phyloP scores from a whole-genome alignment of 805 yeast species.

The Saccharomycopsis sp. region DNA sequence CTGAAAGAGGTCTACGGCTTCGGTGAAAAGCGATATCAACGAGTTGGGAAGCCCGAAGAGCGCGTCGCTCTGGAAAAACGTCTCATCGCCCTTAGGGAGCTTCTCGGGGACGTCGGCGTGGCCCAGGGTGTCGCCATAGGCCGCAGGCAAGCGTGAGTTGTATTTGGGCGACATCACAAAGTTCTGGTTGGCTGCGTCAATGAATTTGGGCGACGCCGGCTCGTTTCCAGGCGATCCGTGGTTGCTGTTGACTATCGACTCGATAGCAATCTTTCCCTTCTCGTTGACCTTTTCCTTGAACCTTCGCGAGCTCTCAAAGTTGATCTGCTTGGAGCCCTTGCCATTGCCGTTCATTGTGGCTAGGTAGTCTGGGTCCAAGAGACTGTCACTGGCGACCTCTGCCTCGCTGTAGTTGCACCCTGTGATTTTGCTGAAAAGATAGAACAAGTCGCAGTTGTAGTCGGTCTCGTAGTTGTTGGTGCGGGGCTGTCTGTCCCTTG shows the following conservation, averaged over 20 bases:
- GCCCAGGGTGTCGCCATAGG: constrained; percentile 23
- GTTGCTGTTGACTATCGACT: constrained; percentile 25
- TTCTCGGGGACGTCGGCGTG: constrained; percentile 20
- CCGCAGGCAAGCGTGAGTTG: neutral
- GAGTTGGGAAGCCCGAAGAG: constrained; percentile 83
- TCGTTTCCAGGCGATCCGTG: constrained; percentile 8
- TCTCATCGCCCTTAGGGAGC: constrained; percentile 42
- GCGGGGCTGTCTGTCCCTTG: neutral
- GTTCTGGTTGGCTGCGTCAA: constrained; percentile 10
- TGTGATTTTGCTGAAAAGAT: neutral
- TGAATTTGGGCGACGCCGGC: constrained; percentile 14
- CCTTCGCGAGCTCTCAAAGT: constrained; percentile 6
- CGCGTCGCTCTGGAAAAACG: constrained; percentile 66
- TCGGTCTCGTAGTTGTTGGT: neutral
- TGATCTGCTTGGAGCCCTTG: neutral
- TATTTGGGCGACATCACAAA: constrained; percentile 9
- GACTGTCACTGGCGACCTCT: neutral
- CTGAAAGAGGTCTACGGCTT: constrained; percentile 60
- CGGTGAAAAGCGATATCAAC: constrained; percentile 62
- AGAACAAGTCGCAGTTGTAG: neutral
- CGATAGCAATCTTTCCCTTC: constrained; percentile 43
- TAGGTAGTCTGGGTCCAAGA: neutral
- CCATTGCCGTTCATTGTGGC: neutral
- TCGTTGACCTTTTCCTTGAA: constrained; percentile 38
- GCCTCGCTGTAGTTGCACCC: neutral